Percentiles rank a stretch among this genome's conserved stretches.
Conservation (phyloP, 2,329 filamentous ascomycete species). For the Ophiostoma piceae region DNA sequence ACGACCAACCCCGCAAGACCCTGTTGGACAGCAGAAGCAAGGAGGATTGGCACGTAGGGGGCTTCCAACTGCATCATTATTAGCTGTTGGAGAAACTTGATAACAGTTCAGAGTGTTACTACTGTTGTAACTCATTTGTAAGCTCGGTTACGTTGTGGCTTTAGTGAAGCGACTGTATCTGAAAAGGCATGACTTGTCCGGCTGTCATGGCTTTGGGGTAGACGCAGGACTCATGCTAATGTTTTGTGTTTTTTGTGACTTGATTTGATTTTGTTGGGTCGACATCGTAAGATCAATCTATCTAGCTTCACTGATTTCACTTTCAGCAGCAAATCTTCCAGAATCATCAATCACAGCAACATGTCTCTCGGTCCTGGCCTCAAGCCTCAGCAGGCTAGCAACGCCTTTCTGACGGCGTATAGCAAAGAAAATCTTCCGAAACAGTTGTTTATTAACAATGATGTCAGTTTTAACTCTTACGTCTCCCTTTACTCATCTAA, state of each 20-base stretch:
- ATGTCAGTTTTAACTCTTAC: slow-evolving; percentile 27
- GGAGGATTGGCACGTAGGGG: background rate
- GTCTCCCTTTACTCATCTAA: background rate
- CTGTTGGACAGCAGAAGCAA: background rate
- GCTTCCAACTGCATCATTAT: no score
- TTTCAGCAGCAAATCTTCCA: background rate
- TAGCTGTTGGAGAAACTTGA: background rate
- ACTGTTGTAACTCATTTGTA: background rate
- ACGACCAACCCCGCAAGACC: background rate
- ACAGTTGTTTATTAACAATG: slow-evolving; percentile 38
- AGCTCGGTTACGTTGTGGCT: background rate
- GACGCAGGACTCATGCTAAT: no score
- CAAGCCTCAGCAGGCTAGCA: slow-evolving; percentile 24
- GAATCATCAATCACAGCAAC: slow-evolving; percentile 23
- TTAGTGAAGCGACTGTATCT: background rate
- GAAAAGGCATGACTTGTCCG: background rate
- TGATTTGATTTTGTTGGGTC: background rate
- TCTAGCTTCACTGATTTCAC: background rate
- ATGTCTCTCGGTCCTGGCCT: slow-evolving; percentile 29
- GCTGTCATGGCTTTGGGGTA: background rate
- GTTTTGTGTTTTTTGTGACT: background rate
- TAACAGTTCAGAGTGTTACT: no score
- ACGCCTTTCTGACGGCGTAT: slow-evolving; percentile 29
- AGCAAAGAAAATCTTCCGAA: slow-evolving; percentile 35
- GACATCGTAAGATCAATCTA: background rate